These are phyloP conservation scores for Diaporthe caulivora DNA, from an alignment of 2,329 filamentous ascomycete genomes.

Conservation along the genomic window DNA sequence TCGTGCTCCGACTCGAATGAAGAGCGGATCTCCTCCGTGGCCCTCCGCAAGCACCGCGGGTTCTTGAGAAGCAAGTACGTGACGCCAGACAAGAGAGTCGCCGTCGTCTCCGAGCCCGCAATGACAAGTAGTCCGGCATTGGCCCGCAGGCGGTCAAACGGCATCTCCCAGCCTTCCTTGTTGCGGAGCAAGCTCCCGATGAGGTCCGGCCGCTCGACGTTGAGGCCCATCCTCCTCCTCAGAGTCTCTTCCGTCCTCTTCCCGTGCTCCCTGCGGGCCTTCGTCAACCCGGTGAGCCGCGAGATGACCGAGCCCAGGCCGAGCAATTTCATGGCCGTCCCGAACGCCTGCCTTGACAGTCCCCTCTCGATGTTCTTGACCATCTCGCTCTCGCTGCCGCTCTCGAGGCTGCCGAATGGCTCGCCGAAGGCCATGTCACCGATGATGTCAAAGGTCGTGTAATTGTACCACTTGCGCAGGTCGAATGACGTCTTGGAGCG, in stretches of 20 bases:
- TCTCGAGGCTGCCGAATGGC: conserved; percentile 52
- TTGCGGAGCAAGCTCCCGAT: conserved; percentile 44
- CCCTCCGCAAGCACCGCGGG: conserved; percentile 46
- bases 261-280: not conserved
- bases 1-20: conserved; percentile 51
- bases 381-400: conserved; percentile 46
- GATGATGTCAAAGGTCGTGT: conserved; percentile 53
- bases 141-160: conserved; percentile 22
- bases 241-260: conserved; percentile 22
- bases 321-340: conserved; percentile 31
- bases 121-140: conserved; percentile 44
- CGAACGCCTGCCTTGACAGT: conserved; percentile 38
- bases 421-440: conserved; percentile 60
- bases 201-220: conserved; percentile 44
- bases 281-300: not conserved
- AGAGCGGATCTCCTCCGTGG: conserved; percentile 54
- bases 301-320: conserved; percentile 30
- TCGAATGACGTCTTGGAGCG: conserved; percentile 29
- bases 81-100: conserved; percentile 47
- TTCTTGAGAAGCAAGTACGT: conserved; percentile 48
- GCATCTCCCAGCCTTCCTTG: conserved; percentile 43
- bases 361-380: conserved; percentile 44
- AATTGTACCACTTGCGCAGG: conserved; percentile 49
- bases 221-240: conserved; percentile 41
- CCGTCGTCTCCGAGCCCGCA: conserved; percentile 52